Evolutionary conservation across 345 rosid species (phyloP).

Genomic region (Syzygium aqueum): DNA sequence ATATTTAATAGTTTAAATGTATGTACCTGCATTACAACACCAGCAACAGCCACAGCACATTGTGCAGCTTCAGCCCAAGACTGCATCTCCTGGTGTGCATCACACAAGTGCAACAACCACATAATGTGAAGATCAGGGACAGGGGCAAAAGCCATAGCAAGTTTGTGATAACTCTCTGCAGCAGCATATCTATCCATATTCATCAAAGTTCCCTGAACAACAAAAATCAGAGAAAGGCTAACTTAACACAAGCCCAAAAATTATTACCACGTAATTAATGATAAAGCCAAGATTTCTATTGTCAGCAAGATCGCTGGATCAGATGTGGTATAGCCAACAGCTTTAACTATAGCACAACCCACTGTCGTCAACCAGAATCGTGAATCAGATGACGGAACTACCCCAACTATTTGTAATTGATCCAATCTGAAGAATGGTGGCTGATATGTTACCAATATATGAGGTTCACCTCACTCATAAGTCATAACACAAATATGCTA

Average conservation of each 20-base stretch:
- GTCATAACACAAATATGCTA: neutral
- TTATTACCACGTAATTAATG: neutral
- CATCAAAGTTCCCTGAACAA: slow-evolving; percentile 63
- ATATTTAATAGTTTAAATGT: neutral
- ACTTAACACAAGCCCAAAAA: neutral
- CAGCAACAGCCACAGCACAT: slow-evolving; percentile 94
- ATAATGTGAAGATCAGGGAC: slow-evolving; percentile 99
- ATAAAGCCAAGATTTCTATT: neutral
- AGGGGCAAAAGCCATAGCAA: slow-evolving; percentile 98
- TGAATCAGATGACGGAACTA: neutral
- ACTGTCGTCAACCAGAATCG: neutral
- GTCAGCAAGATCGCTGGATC: neutral
- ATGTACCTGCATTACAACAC: slow-evolving; percentile 86
- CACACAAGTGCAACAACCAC: slow-evolving; percentile 98
- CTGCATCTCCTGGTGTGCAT: slow-evolving; percentile 99
- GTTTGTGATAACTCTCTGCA: slow-evolving; percentile 95
- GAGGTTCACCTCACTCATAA: neutral
- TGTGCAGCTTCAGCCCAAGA: slow-evolving; percentile 99
- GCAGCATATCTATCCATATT: slow-evolving; percentile 91
- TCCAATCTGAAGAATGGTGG: neutral
- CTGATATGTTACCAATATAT: neutral
- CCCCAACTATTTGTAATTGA: neutral
- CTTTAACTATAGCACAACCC: neutral
- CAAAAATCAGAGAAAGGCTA: slow-evolving; percentile 1
- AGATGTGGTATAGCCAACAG: neutral